Evolutionary conservation across 139 green algal species (phyloP).

Genomic region (Chlorella vulgaris): DNA sequence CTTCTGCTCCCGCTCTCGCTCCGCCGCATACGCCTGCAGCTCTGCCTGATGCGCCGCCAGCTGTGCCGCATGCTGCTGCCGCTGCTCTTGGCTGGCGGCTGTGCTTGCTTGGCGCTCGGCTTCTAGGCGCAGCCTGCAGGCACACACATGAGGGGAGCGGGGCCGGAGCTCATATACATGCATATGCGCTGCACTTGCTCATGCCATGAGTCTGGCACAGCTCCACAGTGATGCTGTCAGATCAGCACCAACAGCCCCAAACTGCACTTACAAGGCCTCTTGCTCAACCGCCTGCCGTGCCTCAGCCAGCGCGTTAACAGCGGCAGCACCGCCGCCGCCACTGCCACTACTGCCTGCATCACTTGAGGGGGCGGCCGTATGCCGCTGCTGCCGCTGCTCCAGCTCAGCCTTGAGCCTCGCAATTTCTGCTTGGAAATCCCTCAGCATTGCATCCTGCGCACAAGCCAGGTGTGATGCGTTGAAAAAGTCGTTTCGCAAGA

Average conservation of each 20-base stretch:
- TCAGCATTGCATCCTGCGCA: slow-evolving; percentile 84
- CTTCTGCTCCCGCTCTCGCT: slow-evolving; percentile 27
- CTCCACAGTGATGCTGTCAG: background rate
- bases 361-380: background rate
- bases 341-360: background rate
- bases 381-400: slow-evolving; percentile 30
- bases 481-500: background rate
- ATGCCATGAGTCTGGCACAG: background rate
- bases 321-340: background rate
- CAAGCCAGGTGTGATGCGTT: background rate
- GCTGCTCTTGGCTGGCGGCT: slow-evolving; percentile 27
- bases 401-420: slow-evolving; percentile 72
- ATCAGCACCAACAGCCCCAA: background rate
- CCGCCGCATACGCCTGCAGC: slow-evolving; percentile 18
- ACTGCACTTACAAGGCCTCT: background rate
- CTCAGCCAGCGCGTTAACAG: slow-evolving; percentile 15
- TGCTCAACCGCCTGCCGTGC: slow-evolving; percentile 18
- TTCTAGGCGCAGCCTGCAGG: slow-evolving; percentile 29
- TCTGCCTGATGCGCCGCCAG: slow-evolving; percentile 30
- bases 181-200: background rate
- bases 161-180: background rate
- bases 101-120: slow-evolving; percentile 4
- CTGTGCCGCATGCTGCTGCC: slow-evolving; percentile 13
- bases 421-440: slow-evolving; percentile 94
- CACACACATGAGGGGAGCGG: background rate